Evolutionary conservation across 139 green algal species (phyloP).

Genomic region (Pedinophyceae sp.): DNA sequence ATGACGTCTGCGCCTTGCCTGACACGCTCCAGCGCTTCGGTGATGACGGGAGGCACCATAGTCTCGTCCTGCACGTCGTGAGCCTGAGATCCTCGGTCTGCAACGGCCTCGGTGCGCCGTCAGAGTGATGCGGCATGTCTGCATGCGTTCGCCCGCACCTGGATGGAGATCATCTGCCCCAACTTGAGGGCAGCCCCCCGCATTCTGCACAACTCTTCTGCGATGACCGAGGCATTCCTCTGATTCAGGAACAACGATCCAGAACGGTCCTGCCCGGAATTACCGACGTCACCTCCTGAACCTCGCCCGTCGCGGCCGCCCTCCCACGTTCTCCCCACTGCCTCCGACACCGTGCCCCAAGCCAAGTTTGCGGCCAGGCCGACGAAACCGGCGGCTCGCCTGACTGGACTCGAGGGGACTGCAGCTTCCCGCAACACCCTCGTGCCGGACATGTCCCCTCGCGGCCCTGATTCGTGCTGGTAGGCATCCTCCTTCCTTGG

Average conservation of each 20-base stretch:
- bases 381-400: conserved; percentile 63
- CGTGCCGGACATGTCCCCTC: neutral
- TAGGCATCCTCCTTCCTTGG: too few relatives aligned
- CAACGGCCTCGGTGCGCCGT: neutral
- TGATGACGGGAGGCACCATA: conserved; percentile 27
- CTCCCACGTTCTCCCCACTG: neutral
- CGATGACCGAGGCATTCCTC: conserved; percentile 1
- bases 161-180: conserved; percentile 93
- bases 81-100: neutral
- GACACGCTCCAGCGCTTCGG: conserved; percentile 69
- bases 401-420: conserved; percentile 57
- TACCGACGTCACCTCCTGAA: neutral
- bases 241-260: conserved; percentile 38
- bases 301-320: conserved; percentile 1
- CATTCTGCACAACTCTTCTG: conserved; percentile 8
- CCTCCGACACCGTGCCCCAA: conserved; percentile 42
- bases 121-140: neutral
- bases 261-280: conserved; percentile 2
- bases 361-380: conserved; percentile 56
- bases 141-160: conserved; percentile 64
- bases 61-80: neutral
- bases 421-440: neutral
- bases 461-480: neutral
- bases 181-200: conserved; percentile 84
- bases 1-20: conserved; percentile 77